These are phyloP conservation scores for Pachysandra terminalis DNA, from an alignment of 164 flowering plant genomes.

Conservation along the genomic window DNA sequence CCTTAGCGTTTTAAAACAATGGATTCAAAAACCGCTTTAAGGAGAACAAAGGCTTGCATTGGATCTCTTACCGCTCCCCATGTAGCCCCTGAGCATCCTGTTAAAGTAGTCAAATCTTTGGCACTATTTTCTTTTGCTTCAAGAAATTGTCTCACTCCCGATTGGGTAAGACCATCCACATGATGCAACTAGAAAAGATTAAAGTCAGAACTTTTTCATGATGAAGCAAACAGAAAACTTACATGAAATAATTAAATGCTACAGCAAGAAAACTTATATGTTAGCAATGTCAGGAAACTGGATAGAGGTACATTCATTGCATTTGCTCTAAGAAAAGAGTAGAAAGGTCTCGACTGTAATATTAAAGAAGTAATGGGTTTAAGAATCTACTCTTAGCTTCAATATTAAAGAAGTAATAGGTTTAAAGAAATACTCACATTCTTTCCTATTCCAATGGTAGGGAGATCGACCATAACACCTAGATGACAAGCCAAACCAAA, in stretches of 20 bases:
- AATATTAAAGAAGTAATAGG: background rate
- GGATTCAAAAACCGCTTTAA: background rate
- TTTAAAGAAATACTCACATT: constrained; percentile 46
- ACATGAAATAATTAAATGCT: background rate
- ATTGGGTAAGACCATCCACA: constrained; percentile 74
- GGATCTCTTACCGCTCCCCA: constrained; percentile 69
- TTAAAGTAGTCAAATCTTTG: constrained; percentile 42
- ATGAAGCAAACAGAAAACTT: background rate
- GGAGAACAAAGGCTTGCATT: background rate
- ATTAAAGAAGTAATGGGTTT: background rate
- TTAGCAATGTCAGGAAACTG: background rate
- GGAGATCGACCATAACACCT: constrained; percentile 74
- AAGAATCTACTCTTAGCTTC: background rate
- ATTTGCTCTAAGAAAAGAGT: background rate
- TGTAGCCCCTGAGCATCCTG: constrained; percentile 56
- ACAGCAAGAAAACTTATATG: constrained; percentile 1
- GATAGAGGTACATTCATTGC: background rate
- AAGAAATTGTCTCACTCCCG: constrained; percentile 50
- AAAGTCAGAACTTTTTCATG: background rate
- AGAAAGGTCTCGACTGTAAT: background rate
- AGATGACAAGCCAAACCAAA: constrained; percentile 92
- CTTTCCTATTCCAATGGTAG: constrained; percentile 87
- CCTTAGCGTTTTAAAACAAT: too few relatives aligned
- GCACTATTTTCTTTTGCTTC: constrained; percentile 34
- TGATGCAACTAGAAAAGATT: constrained; percentile 67